phyloP scores from a whole-genome alignment of 192 early-diverging fungal species.

The Entophlyctis luteolus region DNA sequence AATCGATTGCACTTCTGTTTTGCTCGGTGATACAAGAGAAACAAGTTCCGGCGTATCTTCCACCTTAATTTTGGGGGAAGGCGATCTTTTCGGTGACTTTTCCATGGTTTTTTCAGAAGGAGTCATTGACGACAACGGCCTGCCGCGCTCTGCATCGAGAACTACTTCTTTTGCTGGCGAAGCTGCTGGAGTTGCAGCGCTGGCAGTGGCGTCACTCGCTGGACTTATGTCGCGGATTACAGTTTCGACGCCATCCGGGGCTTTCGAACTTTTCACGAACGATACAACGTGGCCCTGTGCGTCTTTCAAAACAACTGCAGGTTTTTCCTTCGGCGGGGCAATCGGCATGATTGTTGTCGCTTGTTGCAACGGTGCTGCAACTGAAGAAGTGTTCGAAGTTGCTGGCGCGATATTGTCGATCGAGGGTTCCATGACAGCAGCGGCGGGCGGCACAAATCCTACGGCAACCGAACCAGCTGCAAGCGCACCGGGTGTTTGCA shows the following conservation, averaged over 20 bases:
- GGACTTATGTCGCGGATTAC: background rate
- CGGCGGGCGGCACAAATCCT: background rate
- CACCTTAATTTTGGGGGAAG: too few relatives aligned
- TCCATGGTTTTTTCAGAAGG: too few relatives aligned
- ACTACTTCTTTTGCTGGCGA: too few relatives aligned
- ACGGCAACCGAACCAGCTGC: background rate
- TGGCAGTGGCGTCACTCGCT: too few relatives aligned
- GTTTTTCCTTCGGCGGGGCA: conserved; percentile 16
- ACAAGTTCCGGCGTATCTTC: background rate
- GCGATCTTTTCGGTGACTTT: too few relatives aligned
- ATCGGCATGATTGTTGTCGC: too few relatives aligned
- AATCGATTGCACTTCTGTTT: too few relatives aligned
- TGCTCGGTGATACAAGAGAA: background rate
- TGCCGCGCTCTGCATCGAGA: too few relatives aligned
- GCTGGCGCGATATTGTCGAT: background rate
- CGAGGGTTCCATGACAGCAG: background rate
- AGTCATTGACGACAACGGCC: too few relatives aligned
- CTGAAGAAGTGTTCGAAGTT: background rate
- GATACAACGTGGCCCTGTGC: conserved; percentile 16
- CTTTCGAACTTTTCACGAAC: conserved; percentile 6
- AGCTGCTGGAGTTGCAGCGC: too few relatives aligned
- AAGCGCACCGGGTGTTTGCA: background rate
- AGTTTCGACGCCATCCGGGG: conserved; percentile 14
- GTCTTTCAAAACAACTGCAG: conserved; percentile 21
- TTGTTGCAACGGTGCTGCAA: too few relatives aligned